Percentiles rank a stretch among this genome's conserved stretches.
These are phyloP conservation scores for Pseudomonodictys pantanalensis DNA, from an alignment of 495 filamentous ascomycete species.

Conservation along the genomic window DNA sequence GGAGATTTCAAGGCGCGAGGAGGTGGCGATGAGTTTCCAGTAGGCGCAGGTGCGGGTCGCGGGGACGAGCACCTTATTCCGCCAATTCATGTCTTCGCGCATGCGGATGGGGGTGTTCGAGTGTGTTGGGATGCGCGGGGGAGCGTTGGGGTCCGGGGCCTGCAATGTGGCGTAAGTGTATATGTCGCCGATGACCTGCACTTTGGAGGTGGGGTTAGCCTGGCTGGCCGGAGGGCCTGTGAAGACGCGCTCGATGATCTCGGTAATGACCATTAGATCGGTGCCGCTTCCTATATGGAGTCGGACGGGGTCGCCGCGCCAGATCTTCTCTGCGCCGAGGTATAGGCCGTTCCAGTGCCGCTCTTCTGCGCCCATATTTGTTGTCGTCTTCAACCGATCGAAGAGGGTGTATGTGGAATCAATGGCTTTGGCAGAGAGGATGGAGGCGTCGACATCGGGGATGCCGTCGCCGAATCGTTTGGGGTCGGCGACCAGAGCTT, in stretches of 20 bases:
- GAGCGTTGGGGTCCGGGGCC: constrained; percentile 30
- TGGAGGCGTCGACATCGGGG: constrained; percentile 58
- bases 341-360: constrained; percentile 55
- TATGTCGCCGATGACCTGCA: constrained; percentile 44
- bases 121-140: constrained; percentile 32
- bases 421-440: constrained; percentile 57
- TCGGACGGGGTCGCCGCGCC: constrained; percentile 57
- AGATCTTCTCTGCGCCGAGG: constrained; percentile 62
- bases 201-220: constrained; percentile 19
- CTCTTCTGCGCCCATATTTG: constrained; percentile 41
- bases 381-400: constrained; percentile 44
- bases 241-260: constrained; percentile 41
- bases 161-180: constrained; percentile 46
- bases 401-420: constrained; percentile 57
- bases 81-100: constrained; percentile 46
- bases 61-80: constrained; percentile 47
- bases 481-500: constrained; percentile 42
- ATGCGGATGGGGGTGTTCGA: constrained; percentile 47
- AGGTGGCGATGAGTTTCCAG: constrained; percentile 46
- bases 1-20: constrained; percentile 41
- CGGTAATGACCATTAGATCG: constrained; percentile 53
- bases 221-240: constrained; percentile 19
- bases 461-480: constrained; percentile 47
- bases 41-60: constrained; percentile 40
- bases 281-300: constrained; percentile 44